Evolutionary conservation across 192 early-diverging fungal species (phyloP).

Genomic region (Dispira simplex): DNA sequence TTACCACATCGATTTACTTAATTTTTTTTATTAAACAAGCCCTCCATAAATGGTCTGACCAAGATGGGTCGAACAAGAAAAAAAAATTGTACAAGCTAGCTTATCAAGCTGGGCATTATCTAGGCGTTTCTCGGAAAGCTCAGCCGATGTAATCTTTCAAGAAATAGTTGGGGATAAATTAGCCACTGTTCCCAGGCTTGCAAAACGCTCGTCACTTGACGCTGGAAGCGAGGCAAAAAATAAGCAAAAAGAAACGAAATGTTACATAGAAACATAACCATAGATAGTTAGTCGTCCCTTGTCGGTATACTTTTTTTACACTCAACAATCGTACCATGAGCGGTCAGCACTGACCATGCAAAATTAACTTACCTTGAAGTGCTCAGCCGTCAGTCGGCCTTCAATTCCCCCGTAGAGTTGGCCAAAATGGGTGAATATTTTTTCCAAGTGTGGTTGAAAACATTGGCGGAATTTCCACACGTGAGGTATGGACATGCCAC

Average conservation of each 20-base stretch:
- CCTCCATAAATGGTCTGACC: too few species aligned
- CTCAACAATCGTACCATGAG: background rate
- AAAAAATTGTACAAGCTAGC: too few species aligned
- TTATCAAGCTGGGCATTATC: too few species aligned
- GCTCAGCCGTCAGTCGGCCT: slow-evolving; percentile 68
- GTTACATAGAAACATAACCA: background rate
- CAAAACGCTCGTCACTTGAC: slow-evolving; percentile 43
- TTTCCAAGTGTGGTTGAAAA: slow-evolving; percentile 41
- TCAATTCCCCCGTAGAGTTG: slow-evolving; percentile 45
- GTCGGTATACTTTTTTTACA: background rate
- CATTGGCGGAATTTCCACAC: slow-evolving; percentile 72
- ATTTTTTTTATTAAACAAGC: too few species aligned
- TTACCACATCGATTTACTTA: too few species aligned
- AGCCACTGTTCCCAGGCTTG: slow-evolving; percentile 83
- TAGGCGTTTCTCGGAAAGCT: too few species aligned
- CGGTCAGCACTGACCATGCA: background rate
- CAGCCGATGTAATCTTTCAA: background rate
- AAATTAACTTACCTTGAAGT: slow-evolving; percentile 34
- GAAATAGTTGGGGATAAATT: slow-evolving; percentile 45
- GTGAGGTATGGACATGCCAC: slow-evolving; percentile 57
- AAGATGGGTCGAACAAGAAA: too few species aligned
- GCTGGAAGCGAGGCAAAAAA: slow-evolving; percentile 20
- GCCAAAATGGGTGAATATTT: slow-evolving; percentile 55
- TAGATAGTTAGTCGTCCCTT: background rate
- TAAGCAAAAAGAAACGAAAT: background rate